Percentiles rank a stretch among this genome's conserved stretches.
These are phyloP conservation scores for Astrephomene gubernaculifera DNA, from an alignment of 139 green algal species.

Conservation along the genomic window DNA sequence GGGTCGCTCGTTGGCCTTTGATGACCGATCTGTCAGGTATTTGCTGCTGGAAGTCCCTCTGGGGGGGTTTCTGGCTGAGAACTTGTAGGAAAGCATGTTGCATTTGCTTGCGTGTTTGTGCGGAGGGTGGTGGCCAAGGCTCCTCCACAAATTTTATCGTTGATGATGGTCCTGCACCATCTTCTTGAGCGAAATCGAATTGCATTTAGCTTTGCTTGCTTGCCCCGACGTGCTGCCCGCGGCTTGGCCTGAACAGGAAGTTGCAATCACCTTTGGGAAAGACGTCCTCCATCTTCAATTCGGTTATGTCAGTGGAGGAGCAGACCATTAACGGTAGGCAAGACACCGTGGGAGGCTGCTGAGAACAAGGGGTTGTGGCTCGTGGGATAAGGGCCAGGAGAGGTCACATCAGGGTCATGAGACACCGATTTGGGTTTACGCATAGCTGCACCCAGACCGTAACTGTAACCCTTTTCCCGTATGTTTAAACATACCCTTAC, in stretches of 20 bases:
- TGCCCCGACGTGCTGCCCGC: not conserved
- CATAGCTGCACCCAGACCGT: not conserved
- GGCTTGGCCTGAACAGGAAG: not conserved
- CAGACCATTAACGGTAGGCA: slow-evolving; percentile 34
- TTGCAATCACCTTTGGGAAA: not conserved
- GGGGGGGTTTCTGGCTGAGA: not conserved
- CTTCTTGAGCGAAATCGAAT: too few species aligned
- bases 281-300: not conserved
- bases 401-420: not conserved
- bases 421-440: not conserved
- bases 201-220: not conserved
- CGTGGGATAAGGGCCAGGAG: not conserved
- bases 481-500: not conserved
- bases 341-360: not conserved
- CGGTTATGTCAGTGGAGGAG: slow-evolving; percentile 23
- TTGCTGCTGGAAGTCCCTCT: too few species aligned
- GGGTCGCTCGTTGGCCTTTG: not conserved
- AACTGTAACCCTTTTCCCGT: not conserved
- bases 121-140: too few species aligned
- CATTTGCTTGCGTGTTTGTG: not conserved
- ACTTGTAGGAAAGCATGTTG: not conserved
- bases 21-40: slow-evolving; percentile 19
- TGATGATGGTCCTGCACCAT: too few species aligned
- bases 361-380: not conserved
- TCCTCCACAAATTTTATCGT: too few species aligned